Conservation (phyloP, 495 filamentous ascomycete species). For the Trichoderma asperelloides region DNA sequence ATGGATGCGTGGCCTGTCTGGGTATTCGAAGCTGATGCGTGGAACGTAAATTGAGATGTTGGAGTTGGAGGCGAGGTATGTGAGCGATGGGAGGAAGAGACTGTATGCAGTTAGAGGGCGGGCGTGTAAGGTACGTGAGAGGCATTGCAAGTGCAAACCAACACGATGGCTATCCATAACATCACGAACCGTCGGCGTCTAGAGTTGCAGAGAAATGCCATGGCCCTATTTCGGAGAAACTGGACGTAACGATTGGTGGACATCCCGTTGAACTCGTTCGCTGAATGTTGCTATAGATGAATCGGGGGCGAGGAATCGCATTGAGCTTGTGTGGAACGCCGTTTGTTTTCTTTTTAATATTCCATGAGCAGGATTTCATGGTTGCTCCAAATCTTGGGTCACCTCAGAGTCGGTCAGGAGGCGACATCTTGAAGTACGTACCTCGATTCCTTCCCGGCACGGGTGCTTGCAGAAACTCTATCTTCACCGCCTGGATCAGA, state of each 20-base stretch:
- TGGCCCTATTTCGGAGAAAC: background rate
- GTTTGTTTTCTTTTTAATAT: background rate
- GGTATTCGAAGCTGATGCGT: conserved; percentile 24
- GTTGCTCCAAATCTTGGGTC: background rate
- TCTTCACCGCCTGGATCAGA: too few species aligned
- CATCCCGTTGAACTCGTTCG: background rate
- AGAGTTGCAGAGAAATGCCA: background rate
- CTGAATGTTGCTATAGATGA: background rate
- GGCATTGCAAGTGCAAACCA: background rate
- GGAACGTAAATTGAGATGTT: conserved; percentile 13
- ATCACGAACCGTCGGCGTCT: background rate
- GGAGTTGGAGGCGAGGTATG: conserved; percentile 11
- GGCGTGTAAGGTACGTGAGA: background rate
- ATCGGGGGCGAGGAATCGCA: background rate
- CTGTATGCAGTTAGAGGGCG: conserved; percentile 10
- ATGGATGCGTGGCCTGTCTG: conserved; percentile 10
- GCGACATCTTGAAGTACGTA: too few species aligned
- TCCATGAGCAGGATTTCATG: too few species aligned
- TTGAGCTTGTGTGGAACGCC: background rate
- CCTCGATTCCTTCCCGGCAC: too few species aligned
- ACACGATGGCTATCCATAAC: background rate
- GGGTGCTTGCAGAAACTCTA: too few species aligned
- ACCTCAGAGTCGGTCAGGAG: too few species aligned
- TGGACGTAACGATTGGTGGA: background rate
- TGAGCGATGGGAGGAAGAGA: conserved; percentile 16